These are phyloP conservation scores for Cercospora sesami DNA, from an alignment of 2,329 filamentous ascomycete species.

Conservation along the genomic window DNA sequence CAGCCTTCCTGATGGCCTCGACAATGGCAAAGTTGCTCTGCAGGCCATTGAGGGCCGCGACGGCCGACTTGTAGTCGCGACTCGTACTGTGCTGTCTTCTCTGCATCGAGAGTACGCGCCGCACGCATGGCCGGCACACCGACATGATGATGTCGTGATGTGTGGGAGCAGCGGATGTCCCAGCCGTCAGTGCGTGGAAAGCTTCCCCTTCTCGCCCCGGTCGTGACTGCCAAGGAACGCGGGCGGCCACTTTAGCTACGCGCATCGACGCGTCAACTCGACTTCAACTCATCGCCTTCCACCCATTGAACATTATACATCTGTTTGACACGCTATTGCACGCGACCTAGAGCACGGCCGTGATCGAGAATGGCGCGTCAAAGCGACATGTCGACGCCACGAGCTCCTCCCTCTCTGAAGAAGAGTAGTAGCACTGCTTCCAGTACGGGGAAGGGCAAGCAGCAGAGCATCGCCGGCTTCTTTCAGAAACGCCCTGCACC, in stretches of 20 bases:
- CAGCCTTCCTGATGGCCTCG: slow-evolving; percentile 73
- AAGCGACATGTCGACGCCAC: slow-evolving; percentile 17
- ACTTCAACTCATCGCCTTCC: slow-evolving; percentile 2
- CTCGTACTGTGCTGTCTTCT: slow-evolving; percentile 13
- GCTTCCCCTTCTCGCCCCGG: slow-evolving; percentile 3
- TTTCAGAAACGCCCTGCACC: slow-evolving; percentile 60
- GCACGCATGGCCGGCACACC: neutral
- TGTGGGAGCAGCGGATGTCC: neutral
- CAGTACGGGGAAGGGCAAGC: slow-evolving; percentile 51
- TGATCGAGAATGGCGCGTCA: slow-evolving; percentile 18
- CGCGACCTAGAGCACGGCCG: neutral
- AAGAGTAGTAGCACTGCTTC: slow-evolving; percentile 48
- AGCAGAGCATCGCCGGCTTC: slow-evolving; percentile 75
- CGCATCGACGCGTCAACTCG: slow-evolving; percentile 6
- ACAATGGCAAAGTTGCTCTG: slow-evolving; percentile 78
- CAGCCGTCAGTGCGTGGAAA: neutral
- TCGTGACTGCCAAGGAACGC: neutral
- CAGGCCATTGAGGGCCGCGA: slow-evolving; percentile 71
- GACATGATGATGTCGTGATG: slow-evolving; percentile 7
- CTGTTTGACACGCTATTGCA: neutral
- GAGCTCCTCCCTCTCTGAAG: slow-evolving; percentile 36
- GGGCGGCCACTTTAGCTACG: slow-evolving; percentile 1
- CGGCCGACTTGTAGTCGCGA: slow-evolving; percentile 56
- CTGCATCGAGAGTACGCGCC: slow-evolving; percentile 4
- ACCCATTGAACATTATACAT: neutral